Base-by-base conservation (phyloP, 768 basidiomycete genomes). In the Omphalotus guepiniiformis region DNA sequence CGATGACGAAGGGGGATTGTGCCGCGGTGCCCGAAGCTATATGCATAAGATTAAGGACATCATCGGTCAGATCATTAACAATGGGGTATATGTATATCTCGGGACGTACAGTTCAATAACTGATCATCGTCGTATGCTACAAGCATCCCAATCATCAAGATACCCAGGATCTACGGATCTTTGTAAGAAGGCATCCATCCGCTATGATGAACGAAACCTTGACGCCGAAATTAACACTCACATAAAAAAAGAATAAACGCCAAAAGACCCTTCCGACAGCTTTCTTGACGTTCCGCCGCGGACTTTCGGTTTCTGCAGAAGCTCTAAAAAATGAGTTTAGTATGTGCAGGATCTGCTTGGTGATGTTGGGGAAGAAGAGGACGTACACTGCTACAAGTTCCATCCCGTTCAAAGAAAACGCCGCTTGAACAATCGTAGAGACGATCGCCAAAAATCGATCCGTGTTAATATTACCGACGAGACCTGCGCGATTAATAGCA, bases 171-270 rank as follows among this genome's bases (percentile, higher is more conserved):
- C 79, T 83, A 27, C n/a, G 25, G 3, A 36, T 9, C 37, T 21
- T 46, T 25, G 16, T n/a, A n/a, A n/a, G 34, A n/a, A 44, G 18
- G 21, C 29, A 15, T 41, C 43, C 21, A 16, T 22, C 3, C 2
- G 8, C 37, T n/a, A n/a, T n/a, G 11, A 39, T 39, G 8, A 39
- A 8, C 35, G 11, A 45, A 27, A 4, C 43, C n/a, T 11, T 29
- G 15, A 15, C 21, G 18, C 15, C 40, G 8, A 11, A 22, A 26
- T 15, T n/a, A 18, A 15, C 28, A 57, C 77, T 51, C 51, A 80
- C 78, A 55, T 90, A 91, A 74, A 91, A 91, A 23, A 89, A 53
- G 6, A 86, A 52, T 55, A 95, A 85, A 52, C 92, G 82, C 67
- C 80, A 88, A 63, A 90, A 88, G 4, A 93, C 88, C 18, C 85